Evolutionary conservation across 192 early-diverging fungal species (phyloP).

Genomic region (Coemansia sp.): DNA sequence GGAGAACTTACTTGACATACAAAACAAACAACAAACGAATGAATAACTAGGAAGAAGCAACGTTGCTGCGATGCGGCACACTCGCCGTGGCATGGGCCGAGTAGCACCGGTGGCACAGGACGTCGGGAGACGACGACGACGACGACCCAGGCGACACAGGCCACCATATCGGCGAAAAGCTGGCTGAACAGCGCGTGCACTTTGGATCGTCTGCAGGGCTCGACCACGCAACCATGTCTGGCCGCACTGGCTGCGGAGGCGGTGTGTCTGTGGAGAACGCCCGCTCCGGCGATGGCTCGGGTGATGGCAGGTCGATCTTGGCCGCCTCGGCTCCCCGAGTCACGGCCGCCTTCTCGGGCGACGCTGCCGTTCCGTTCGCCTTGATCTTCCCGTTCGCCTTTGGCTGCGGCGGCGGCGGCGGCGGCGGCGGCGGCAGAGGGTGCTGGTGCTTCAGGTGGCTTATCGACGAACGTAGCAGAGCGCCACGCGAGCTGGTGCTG

Average conservation of each 20-base stretch:
- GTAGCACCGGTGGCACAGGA: constrained; percentile 42
- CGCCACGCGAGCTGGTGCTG: constrained; percentile 2
- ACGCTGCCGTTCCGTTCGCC: not conserved
- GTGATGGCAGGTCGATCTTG: constrained; percentile 2
- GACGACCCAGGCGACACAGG: constrained; percentile 4
- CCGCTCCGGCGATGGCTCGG: not conserved
- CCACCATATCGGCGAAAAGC: constrained; percentile 46
- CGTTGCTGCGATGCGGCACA: not conserved
- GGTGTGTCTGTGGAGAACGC: not conserved
- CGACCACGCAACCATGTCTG: constrained; percentile 15
- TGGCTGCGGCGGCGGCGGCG: too few species aligned
- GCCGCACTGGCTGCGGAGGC: not conserved
- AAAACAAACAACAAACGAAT: not conserved
- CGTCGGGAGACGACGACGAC: too few species aligned
- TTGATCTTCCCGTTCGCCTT: not conserved
- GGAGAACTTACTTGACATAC: not conserved
- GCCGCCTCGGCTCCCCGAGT: not conserved
- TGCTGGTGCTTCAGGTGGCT: not conserved
- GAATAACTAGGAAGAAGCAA: not conserved
- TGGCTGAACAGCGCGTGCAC: constrained; percentile 16
- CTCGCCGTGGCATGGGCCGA: not conserved
- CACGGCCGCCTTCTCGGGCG: not conserved
- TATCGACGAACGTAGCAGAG: constrained; percentile 1
- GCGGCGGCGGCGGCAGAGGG: not conserved
- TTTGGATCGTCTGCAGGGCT: constrained; percentile 15